Evolutionary conservation across 495 filamentous ascomycete genomes (phyloP).

Genomic region (Penicillium atrosanguineum): DNA sequence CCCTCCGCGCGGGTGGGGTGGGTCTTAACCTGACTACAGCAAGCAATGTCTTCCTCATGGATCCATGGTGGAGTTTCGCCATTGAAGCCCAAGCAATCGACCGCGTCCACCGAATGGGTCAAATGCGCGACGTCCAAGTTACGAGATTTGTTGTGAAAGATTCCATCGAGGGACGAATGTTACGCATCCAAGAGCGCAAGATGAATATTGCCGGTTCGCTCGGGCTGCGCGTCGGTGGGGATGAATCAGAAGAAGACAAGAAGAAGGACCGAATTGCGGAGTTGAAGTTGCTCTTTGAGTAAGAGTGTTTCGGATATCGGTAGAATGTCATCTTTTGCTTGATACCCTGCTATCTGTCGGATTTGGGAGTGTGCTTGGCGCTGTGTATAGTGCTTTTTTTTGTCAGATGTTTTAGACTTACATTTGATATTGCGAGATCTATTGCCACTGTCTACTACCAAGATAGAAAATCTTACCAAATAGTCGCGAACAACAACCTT

Average conservation of each 20-base stretch:
- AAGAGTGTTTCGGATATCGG: not conserved
- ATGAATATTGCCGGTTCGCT: constrained; percentile 81
- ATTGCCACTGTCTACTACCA: too few relatives aligned
- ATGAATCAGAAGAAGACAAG: constrained; percentile 86
- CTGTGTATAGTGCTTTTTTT: not conserved
- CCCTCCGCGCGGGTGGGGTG: constrained; percentile 87
- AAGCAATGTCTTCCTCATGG: constrained; percentile 94
- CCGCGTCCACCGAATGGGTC: constrained; percentile 98
- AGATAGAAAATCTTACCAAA: too few relatives aligned
- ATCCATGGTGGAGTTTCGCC: constrained; percentile 99
- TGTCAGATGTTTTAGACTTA: too few relatives aligned
- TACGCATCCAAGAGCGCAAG: constrained; percentile 91
- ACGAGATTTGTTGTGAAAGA: constrained; percentile 82
- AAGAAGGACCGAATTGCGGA: constrained; percentile 87
- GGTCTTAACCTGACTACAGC: constrained; percentile 90
- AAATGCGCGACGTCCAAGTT: constrained; percentile 80
- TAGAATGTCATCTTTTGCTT: not conserved
- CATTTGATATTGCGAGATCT: too few relatives aligned
- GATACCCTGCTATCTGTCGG: not conserved
- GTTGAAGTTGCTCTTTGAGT: constrained; percentile 87
- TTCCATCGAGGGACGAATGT: constrained; percentile 92
- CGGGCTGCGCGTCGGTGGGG: constrained; percentile 65
- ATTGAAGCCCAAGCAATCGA: constrained; percentile 98
- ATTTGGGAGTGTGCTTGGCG: not conserved
- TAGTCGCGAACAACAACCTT: too few relatives aligned